These are phyloP conservation scores for Magnusiomyces tetraspermus DNA, from an alignment of 1,139 yeast genomes.

Conservation along the genomic window DNA sequence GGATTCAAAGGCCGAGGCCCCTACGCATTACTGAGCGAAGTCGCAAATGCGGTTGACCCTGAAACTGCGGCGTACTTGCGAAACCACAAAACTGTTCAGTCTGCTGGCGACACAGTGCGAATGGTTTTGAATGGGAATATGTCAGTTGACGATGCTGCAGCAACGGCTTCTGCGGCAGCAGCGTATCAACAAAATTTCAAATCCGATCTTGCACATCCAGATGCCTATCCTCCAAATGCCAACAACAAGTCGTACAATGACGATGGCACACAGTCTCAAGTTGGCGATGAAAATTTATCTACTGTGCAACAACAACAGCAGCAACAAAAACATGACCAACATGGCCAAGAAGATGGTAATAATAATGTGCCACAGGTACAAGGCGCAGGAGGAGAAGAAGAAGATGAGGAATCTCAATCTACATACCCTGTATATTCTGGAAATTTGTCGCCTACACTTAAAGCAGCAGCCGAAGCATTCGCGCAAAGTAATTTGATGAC, in stretches of 20 bases:
- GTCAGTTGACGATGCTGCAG: conserved; percentile 13
- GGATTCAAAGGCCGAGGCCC: conserved; percentile 35
- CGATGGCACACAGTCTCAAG: conserved; percentile 4
- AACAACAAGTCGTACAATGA: conserved; percentile 3
- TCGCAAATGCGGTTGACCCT: neutral
- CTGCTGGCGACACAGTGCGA: neutral
- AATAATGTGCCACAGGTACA: neutral
- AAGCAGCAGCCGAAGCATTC: conserved; percentile 16
- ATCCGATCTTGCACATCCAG: neutral
- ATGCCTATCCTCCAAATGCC: conserved; percentile 6
- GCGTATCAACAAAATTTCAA: neutral
- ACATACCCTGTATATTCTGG: neutral
- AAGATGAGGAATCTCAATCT: neutral
- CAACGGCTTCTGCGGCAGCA: conserved; percentile 7
- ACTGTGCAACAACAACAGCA: neutral
- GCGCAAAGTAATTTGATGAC: conserved; percentile 13
- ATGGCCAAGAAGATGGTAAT: neutral
- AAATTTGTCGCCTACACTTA: conserved; percentile 12
- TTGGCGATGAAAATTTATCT: neutral
- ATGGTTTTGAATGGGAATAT: conserved; percentile 5
- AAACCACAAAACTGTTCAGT: neutral
- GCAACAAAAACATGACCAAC: neutral
- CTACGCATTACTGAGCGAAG: conserved; percentile 10
- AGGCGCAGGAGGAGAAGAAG: neutral
- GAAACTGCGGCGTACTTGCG: neutral